Percentiles rank a stretch among this genome's conserved stretches.
phyloP scores from a whole-genome alignment of 345 rosid species.

The Citrus australasica region DNA sequence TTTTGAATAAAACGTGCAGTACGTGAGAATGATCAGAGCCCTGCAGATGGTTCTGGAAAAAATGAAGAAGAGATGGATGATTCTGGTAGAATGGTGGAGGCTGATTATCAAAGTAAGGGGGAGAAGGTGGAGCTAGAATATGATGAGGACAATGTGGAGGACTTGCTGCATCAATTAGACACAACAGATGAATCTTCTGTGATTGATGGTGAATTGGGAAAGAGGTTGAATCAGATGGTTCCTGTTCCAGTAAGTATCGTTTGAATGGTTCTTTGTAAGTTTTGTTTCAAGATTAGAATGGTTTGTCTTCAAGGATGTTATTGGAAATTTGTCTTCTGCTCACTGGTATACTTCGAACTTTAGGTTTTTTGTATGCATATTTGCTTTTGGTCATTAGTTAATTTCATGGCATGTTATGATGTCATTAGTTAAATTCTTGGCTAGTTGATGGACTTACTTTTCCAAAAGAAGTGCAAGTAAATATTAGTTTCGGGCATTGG shows the following conservation, averaged over 20 bases:
- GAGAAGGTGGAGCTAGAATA: slow-evolving; percentile 24
- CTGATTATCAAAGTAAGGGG: slow-evolving; percentile 1
- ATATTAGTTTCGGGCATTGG: neutral
- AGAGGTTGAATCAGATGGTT: slow-evolving; percentile 65
- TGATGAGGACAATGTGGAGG: slow-evolving; percentile 26
- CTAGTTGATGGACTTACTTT: no score
- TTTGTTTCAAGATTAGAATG: neutral
- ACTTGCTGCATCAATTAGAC: slow-evolving; percentile 30
- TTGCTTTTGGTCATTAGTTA: neutral
- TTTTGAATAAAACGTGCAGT: slow-evolving; percentile 25
- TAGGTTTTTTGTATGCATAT: neutral
- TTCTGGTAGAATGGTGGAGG: neutral
- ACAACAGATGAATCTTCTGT: slow-evolving; percentile 54
- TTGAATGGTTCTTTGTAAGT: neutral
- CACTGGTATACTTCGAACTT: neutral
- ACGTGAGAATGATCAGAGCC: slow-evolving; percentile 21
- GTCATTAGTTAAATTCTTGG: no score
- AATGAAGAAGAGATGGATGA: slow-evolving; percentile 14
- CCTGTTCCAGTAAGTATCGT: slow-evolving; percentile 62
- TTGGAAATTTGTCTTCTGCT: neutral
- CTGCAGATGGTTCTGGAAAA: slow-evolving; percentile 6
- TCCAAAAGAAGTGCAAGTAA: neutral
- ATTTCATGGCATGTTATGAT: neutral
- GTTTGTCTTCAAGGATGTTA: neutral
- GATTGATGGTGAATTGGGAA: slow-evolving; percentile 68